Conservation (phyloP, 441 rosid species). For the Populus hybrid region DNA sequence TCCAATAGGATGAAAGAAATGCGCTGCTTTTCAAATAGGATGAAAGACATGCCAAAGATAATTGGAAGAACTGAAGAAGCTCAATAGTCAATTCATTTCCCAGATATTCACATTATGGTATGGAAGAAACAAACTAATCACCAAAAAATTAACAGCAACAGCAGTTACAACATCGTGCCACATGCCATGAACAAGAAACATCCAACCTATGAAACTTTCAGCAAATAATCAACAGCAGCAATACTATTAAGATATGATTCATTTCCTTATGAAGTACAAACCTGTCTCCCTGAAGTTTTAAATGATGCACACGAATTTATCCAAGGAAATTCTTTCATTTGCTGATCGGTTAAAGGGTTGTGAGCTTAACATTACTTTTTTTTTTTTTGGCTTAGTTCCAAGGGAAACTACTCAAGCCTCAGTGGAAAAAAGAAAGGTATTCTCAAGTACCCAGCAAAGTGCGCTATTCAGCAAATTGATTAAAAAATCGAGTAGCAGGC, state of each 20-base stretch:
- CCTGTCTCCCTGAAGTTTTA: neutral
- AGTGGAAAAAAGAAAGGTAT: neutral
- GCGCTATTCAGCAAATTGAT: neutral
- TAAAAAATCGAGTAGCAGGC: neutral
- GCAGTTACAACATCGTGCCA: neutral
- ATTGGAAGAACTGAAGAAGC: neutral
- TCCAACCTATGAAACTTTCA: neutral
- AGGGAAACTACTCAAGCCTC: neutral
- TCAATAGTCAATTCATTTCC: neutral
- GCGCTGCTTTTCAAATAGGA: neutral
- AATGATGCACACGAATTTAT: neutral
- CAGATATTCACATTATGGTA: neutral
- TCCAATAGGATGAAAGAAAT: neutral
- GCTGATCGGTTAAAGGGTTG: neutral
- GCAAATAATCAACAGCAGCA: neutral
- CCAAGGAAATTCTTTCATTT: neutral
- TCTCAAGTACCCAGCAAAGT: neutral
- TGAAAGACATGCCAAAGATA: neutral
- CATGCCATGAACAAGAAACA: neutral
- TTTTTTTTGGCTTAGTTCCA: neutral
- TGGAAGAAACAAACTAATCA: neutral
- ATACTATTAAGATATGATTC: neutral
- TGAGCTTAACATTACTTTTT: neutral
- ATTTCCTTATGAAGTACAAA: neutral
- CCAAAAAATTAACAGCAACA: neutral